Evolutionary conservation across 306 rosid genomes (phyloP), one percentile per base, ranked within the genome.

Genomic region (Prunus armeniaca): DNA sequence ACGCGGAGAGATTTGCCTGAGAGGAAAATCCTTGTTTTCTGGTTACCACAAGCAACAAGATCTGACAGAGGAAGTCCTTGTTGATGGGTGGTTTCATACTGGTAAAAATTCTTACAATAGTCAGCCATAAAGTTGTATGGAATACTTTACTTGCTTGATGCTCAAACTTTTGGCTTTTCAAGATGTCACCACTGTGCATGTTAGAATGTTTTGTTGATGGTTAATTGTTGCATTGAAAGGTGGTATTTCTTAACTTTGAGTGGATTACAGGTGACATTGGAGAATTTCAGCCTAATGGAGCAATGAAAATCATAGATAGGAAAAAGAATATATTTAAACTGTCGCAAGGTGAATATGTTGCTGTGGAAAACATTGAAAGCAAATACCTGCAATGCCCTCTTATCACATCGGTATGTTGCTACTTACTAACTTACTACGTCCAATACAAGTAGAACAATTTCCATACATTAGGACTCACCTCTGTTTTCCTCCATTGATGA

Each of bases 71-170:
- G 88, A 92, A 43, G 96, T 95, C 56, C 63, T 89, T 10, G 73
- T 90, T 82, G 97, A 92, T 68, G 97, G 96, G n/a, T 92, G 98
- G 98, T 92, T 95, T 84, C 98, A 95, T 78, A 95, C 97, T 82
- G 97, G 98, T 95, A 92, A 74, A 49, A 74, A 49, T 20, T 77
- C 64, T 12, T 25, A 34, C 38, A 41, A 58, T 6, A 24, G 50
- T 51, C n/a, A 32, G 38, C 17, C 24, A 63, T 30, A 56, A 38
- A 57, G 54, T 65, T 28, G 67, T 6, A 5, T 52, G 19, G 6
- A 6, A 52, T 15, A 52, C 6, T 18, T 30, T 58, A 32, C n/a
- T 20, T 58, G 10, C 43, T 78, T 71, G 45, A 50, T 62, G 27
- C 22, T 12, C 14, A 17, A 14, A n/a, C 24, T 6, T 56, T 8